phyloP scores from a whole-genome alignment of 108 stramenopile genomes.

The Nitzschia putrida region DNA sequence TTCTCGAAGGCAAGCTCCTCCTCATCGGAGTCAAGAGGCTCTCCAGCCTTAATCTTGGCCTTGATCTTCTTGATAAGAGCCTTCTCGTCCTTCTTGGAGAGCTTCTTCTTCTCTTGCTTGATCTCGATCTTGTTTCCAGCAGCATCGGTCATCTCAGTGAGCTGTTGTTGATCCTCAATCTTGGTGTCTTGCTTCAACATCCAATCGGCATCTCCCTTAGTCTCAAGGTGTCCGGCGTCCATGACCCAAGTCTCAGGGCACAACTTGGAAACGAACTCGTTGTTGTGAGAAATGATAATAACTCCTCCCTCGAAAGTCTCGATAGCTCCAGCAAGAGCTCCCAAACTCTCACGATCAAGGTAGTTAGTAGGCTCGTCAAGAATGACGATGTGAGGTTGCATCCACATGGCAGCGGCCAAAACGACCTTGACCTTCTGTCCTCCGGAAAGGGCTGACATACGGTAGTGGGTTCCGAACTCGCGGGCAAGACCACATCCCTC shows the following conservation, averaged over 20 bases:
- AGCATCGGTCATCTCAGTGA: constrained; percentile 94
- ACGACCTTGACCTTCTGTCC: constrained; percentile 99
- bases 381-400: constrained; percentile 96
- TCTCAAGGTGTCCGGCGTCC: constrained; percentile 95
- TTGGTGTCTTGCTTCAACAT: constrained; percentile 96
- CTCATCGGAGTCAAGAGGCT: constrained; percentile 87
- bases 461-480: constrained; percentile 98
- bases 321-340: constrained; percentile 98
- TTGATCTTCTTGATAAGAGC: constrained; percentile 93
- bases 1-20: constrained; percentile 95
- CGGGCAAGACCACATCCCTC: constrained; percentile 95
- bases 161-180: constrained; percentile 88
- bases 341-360: constrained; percentile 96
- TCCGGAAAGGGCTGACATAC: constrained; percentile 97
- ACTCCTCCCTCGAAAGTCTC: constrained; percentile 97
- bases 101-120: constrained; percentile 94
- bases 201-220: constrained; percentile 99
- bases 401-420: constrained; percentile 99
- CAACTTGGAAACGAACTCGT: constrained; percentile 95
- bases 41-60: constrained; percentile 92
- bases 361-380: constrained; percentile 99
- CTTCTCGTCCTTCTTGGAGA: constrained; percentile 99
- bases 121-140: constrained; percentile 96
- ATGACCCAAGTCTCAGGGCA: constrained; percentile 99
- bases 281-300: constrained; percentile 99